Percentiles rank a stretch among this genome's conserved stretches.
Evolutionary conservation across 768 basidiomycete genomes (phyloP).

Genomic region (Lentinula boryana): DNA sequence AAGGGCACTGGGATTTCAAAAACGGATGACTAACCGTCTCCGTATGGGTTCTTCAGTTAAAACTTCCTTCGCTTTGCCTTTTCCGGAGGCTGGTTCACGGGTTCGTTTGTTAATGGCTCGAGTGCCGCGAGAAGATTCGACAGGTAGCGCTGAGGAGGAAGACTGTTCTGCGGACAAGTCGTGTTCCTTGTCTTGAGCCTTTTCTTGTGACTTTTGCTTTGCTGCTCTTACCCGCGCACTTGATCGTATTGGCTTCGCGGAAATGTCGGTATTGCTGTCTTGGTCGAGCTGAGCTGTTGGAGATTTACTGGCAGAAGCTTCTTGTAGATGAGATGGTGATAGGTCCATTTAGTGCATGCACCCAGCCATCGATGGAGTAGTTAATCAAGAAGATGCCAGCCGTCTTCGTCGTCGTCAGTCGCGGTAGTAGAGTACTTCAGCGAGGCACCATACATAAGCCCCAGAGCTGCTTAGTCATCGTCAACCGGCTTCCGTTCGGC

Average conservation of each 20-base stretch:
- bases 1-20: slow-evolving; percentile 15
- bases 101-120: slow-evolving; percentile 44
- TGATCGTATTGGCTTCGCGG: slow-evolving; percentile 59
- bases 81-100: slow-evolving; percentile 42
- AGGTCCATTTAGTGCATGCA: slow-evolving; percentile 89
- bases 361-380: slow-evolving; percentile 73
- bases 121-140: slow-evolving; percentile 16
- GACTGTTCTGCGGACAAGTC: slow-evolving; percentile 37
- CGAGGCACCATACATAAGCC: neutral
- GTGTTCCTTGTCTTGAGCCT: slow-evolving; percentile 49
- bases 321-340: slow-evolving; percentile 65
- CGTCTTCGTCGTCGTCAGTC: slow-evolving; percentile 6
- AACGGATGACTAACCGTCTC: slow-evolving; percentile 49
- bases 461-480: neutral
- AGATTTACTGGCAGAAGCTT: slow-evolving; percentile 68
- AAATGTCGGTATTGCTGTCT: slow-evolving; percentile 30
- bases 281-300: slow-evolving; percentile 34
- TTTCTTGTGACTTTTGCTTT: slow-evolving; percentile 61
- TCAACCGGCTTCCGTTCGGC: neutral
- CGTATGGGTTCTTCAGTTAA: slow-evolving; percentile 40
- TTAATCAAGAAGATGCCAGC: slow-evolving; percentile 8
- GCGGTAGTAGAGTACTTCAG: slow-evolving; percentile 1
- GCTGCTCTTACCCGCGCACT: slow-evolving; percentile 75
- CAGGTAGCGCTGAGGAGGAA: slow-evolving; percentile 37
- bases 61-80: slow-evolving; percentile 60